Conservation (phyloP, 2,329 filamentous ascomycete species). For the Bertia moriformis region DNA sequence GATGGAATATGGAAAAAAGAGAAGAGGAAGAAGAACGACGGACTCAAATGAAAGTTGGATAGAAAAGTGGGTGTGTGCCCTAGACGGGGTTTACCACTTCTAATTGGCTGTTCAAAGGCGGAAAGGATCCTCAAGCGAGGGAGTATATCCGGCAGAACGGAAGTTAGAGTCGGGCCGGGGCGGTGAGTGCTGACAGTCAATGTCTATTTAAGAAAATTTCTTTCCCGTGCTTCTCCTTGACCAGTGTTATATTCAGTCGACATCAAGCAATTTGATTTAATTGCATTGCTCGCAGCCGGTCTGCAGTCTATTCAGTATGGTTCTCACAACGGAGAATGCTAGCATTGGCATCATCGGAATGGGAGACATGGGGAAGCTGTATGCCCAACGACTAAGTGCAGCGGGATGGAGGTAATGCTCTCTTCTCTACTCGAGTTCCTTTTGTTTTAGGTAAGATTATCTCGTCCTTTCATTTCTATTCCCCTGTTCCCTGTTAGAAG, state of each 20-base stretch:
- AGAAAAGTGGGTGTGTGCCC: slow-evolving; percentile 1
- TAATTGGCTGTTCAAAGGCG: background rate
- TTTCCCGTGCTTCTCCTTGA: too few species aligned
- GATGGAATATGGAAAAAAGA: slow-evolving; percentile 1
- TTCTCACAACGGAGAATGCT: slow-evolving; percentile 3
- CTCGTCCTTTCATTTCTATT: slow-evolving; percentile 7
- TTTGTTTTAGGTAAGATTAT: slow-evolving; percentile 1
- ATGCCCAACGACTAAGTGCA: slow-evolving; percentile 71
- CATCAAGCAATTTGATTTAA: too few species aligned
- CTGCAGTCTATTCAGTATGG: background rate
- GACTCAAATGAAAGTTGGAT: background rate
- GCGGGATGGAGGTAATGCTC: slow-evolving; percentile 86
- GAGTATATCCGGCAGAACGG: background rate
- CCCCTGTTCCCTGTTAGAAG: slow-evolving; percentile 32
- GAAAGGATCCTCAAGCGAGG: background rate
- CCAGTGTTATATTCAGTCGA: too few species aligned
- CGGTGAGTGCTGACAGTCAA: background rate
- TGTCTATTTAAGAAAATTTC: too few species aligned
- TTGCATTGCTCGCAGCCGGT: too few species aligned
- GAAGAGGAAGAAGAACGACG: background rate
- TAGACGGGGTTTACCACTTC: too few species aligned
- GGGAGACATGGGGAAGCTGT: slow-evolving; percentile 99
- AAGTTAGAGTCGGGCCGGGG: background rate
- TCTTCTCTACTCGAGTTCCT: background rate
- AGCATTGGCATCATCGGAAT: slow-evolving; percentile 92